Evolutionary conservation across 208 protist genomes (phyloP), one percentile per base, ranked within the genome.

Genomic region (Trypanosoma grayi): DNA sequence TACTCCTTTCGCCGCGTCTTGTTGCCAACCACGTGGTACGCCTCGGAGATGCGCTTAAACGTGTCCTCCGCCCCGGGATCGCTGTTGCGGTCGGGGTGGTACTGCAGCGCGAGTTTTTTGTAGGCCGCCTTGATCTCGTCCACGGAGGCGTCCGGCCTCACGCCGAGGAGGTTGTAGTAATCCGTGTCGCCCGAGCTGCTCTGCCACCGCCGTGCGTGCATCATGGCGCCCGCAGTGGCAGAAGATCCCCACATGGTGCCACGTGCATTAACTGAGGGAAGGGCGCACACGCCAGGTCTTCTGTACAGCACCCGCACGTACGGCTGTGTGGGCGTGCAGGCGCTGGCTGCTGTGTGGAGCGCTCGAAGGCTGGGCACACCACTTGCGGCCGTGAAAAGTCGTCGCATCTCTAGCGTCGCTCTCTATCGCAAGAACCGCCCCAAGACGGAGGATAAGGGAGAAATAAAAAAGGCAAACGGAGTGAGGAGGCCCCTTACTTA

Each of bases 101-200:
- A 96, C 71, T 92, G 67, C 0, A 97, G 77, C 4, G 87, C 92
- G 9, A 92, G 72, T 58, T 88, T 93, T 60, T 93, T 93, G 60
- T 97, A 97, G 1, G 92, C 86, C 20, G 60, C 74, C 65, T 95
- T 96, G 67, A 97, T 96, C 60, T 96, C 92, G 34, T 96, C 87
- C 45, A 64, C 73, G 5, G 81, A 90, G 14, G 92, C 83, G 44
- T 83, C 75, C 5, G 79, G 61, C 33, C 60, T 75, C 13, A 96
- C 86, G 22, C 88, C 84, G 13, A 97, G 77, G 2, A 83, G 52
- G 4, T 58, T 72, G 61, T 97, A 97, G 67, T 90, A 77, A 68
- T 93, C 85, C 28, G 57, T 72, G 30, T 45, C 46, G 55, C 47
- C 55, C 33, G 70, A 65, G 18, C 59, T 56, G 24, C 44, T 54